Evolutionary conservation across 2,329 filamentous ascomycete genomes (phyloP), one percentile per base, ranked within the genome.

Genomic region (Penicillium italicum): DNA sequence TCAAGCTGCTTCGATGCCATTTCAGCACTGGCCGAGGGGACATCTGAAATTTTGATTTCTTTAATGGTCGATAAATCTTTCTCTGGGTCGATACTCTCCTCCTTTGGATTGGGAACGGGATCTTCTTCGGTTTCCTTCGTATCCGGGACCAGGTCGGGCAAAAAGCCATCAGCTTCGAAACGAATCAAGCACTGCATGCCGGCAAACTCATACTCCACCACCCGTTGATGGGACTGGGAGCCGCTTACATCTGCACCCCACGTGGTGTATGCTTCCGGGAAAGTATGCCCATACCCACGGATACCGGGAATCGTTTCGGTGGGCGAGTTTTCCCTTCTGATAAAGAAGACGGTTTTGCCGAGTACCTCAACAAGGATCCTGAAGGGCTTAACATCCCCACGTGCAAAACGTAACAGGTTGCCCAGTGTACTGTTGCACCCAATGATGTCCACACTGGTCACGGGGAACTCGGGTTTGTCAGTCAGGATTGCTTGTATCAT

Each of bases 191-290:
- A 76, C 0, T 71, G 69, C 11, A 85, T 63, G 1, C 75, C 80
- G 0, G 76, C 83, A 61, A 90, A 83, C 0, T 72, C 57, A 58
- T 89, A 89, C 3, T 72, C 70, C 1, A 89, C 62, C 8, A 89
- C 64, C 1, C 86, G 77, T 64, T 90, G 85, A 57, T 90, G 84
- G 0, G 83, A 84, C 1, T 71, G 72, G 0, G 85, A 89, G 0
- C 77, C 75, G 43, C 75, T 77, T 0, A 84, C 80, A 0, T 77
- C 77, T 0, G 62, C 11, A 10, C 82, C 80, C 85, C 86, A 89
- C 0, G 77, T 82, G 0, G 87, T 90, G 63, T 88, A 85, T 1
- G 77, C 76, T 45, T 88, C 84, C 0, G 84, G 84, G 60, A 90
- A 90, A 0, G 82, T 79, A 61, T 89, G 85, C 0, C 86, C 86